Percentiles rank a stretch among this genome's conserved stretches.
Evolutionary conservation across 495 filamentous ascomycete genomes (phyloP).

Genomic region (Talaromyces trachyspermus): DNA sequence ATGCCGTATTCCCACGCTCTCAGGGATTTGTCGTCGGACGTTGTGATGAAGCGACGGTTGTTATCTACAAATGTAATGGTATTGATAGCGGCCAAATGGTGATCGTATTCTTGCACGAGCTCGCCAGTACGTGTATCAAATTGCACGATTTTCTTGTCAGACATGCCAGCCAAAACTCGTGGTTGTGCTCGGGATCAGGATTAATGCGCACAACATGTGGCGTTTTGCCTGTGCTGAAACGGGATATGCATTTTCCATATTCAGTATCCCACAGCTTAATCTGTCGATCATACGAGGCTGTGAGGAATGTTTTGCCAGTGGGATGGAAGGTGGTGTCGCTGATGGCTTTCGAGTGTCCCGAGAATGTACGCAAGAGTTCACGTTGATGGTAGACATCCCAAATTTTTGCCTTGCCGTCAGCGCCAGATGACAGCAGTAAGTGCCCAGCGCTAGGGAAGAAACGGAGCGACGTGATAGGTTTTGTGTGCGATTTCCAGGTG

Average conservation of each 20-base stretch:
- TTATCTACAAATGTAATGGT: conserved; percentile 95
- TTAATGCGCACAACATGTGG: conserved; percentile 95
- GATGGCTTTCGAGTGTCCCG: conserved; percentile 82
- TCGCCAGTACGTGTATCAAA: conserved; percentile 84
- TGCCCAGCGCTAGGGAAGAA: conserved; percentile 87
- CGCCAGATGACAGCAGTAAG: conserved; percentile 74
- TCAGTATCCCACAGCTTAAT: conserved; percentile 99
- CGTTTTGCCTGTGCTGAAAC: conserved; percentile 87
- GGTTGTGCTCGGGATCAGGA: conserved; percentile 61
- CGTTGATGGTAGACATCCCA: conserved; percentile 89
- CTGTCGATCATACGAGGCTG: conserved; percentile 85
- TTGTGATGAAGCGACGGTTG: conserved; percentile 93
- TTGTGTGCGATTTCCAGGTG: conserved; percentile 80
- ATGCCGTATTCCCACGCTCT: conserved; percentile 98
- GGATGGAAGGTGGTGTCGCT: conserved; percentile 85
- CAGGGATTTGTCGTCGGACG: conserved; percentile 91
- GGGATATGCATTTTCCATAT: conserved; percentile 76
- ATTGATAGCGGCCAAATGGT: conserved; percentile 95
- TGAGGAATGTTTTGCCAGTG: conserved; percentile 77
- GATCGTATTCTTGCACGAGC: conserved; percentile 94
- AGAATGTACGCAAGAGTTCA: conserved; percentile 82
- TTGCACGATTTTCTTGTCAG: conserved; percentile 97
- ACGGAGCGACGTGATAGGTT: conserved; percentile 75
- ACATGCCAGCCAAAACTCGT: conserved; percentile 96
- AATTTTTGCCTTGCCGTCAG: conserved; percentile 86